Evolutionary conservation across 2,329 filamentous ascomycete genomes (phyloP), one percentile per base, ranked within the genome.

Genomic region (Pestalotiopsis sp.): DNA sequence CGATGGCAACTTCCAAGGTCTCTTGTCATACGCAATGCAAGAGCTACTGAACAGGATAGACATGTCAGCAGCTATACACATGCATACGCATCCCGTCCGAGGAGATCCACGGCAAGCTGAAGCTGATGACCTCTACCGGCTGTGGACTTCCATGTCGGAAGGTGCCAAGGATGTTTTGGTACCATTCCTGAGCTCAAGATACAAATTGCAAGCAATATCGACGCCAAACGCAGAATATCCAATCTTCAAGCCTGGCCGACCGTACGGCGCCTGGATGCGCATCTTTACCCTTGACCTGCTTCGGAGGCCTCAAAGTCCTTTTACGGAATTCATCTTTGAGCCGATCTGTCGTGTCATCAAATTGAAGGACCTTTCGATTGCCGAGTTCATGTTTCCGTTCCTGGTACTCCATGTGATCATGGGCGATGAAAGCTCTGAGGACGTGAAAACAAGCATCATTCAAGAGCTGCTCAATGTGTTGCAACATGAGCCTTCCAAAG

Each of bases 1-100:
- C 0, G 97, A 98, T 77, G 92, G 94, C 2, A 91, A 90, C 72
- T 87, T 94, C 5, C 96, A 98, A 79, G 95, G 94, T 0, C 97
- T 97, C 77, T 85, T 99, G 20, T 95, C 95, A 1, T 99, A 93
- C 80, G 93, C 92, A 2, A 98, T 99, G 90, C 96, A 99, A 79
- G 92, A 97, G 75, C 86, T 98, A 56, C 86, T 98, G 3, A 90
- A 91, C 59, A 90, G 91, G 72, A 93, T 92, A 75, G 91, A 92
- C 36, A 91, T 98, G 75, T 90, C 86, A 69, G 83, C 87, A 12
- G 88, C 87, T 0, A 85, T 83, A 65, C 79, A 78, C 38, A 79
- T 80, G 77, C 79, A 82, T 49, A 80, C 11, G 20, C 59, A 61
- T 39, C 59, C 81, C 3, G 78, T 79, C 0, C 79, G 72, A 23